Evolutionary conservation across 2,329 filamentous ascomycete genomes (phyloP), one percentile per base, ranked within the genome.

Genomic region (Aureobasidium zeae): DNA sequence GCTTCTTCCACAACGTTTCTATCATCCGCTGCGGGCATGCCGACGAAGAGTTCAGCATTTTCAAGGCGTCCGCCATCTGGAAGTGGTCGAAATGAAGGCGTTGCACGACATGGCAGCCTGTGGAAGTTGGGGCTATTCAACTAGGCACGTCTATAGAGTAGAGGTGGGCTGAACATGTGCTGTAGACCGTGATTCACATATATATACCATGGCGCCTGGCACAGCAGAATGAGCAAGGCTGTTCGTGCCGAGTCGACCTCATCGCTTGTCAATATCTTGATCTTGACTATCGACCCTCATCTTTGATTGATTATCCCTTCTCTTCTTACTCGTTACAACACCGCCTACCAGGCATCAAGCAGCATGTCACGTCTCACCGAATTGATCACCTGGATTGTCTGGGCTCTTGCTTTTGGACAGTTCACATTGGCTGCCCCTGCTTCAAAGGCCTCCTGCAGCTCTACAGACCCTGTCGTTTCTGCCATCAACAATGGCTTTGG

Each of bases 401-500:
- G 34, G 34, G 34, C 34, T 2, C 11, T 37, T 19, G 34, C 34
- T 13, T 19, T 37, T 7, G 22, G 13, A 3, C 34, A 28, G 7
- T 22, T 37, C 13, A 15, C 13, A 4, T 11, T 17, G 11, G 34
- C 34, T n/a, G 34, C 34, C 3, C 34, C 34, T 17, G 34, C 34
- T 10, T 36, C 33, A 1, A 37, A 37, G 8, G 3, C 22, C 6
- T 37, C 34, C 3, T 37, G 34, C 34, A 37, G 20, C 12, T 35
- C 34, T 19, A 17, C 32, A 10, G n/a, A 20, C 15, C 29, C 19
- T 15, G 22, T 16, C 12, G 11, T 44, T 17, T 13, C 10, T 17
- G 20, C 28, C 15, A 34, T 44, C 31, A 44, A 36, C 22, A 44
- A 44, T 11, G 26, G 26, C 30, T 35, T 44, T 12, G 41, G 31